Evolutionary conservation across 495 filamentous ascomycete species (phyloP), one percentile per base, ranked within the genome.

Genomic region (Penicillium chermesinum): DNA sequence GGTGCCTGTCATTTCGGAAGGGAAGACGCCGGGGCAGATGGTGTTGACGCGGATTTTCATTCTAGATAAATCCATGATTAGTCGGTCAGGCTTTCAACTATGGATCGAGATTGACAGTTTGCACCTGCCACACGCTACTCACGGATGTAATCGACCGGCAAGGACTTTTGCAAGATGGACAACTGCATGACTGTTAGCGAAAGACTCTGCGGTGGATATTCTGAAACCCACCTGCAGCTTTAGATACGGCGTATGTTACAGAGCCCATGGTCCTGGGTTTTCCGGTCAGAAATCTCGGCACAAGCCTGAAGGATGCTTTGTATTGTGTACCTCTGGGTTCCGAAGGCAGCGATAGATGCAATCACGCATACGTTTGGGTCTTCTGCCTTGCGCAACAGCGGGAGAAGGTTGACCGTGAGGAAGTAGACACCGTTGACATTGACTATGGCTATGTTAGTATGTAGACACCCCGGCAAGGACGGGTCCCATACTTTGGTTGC

Each of bases 21-120:
- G 70, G 52, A 72, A 74, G 1, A 72, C 63, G 36, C 70, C 66
- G 9, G 75, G 75, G 5, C 71, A 69, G 40, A 78, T 77, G 33
- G 53, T 61, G 46, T 70, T 70, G 33, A 68, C 50, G 12, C 66
- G 40, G 47, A 73, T 61, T 44, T 72, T 73, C 22, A 75, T 35
- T 7, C 46, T 42, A 8, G n/a, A n/a, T n/a, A 8, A 7, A 16
- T 21, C 14, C 1, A 2, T 9, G 22, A 20, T 41, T 10, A 38
- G 36, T 38, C 10, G 36, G n/a, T n/a, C n/a, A n/a, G n/a, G n/a
- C n/a, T n/a, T n/a, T n/a, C n/a, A n/a, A n/a, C n/a, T n/a, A n/a
- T n/a, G n/a, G n/a, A n/a, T n/a, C n/a, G n/a, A n/a, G n/a, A n/a
- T n/a, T n/a, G n/a, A n/a, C n/a, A n/a, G n/a, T n/a, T n/a, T n/a